Percentiles rank a stretch among this genome's conserved stretches.
These are phyloP conservation scores for Massariosphaeria phaeospora DNA, from an alignment of 495 filamentous ascomycete genomes.

Conservation along the genomic window DNA sequence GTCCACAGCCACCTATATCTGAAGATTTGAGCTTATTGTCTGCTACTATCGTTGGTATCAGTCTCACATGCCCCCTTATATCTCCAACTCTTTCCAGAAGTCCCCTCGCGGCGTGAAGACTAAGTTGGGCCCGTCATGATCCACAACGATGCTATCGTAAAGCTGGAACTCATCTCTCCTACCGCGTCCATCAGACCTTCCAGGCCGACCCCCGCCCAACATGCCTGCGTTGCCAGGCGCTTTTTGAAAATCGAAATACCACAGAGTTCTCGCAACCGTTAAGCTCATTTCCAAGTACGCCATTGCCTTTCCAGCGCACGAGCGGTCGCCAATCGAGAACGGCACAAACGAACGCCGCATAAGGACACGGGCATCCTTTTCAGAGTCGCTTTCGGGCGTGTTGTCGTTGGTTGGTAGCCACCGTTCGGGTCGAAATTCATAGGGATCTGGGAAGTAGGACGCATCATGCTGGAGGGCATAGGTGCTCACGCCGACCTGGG, in stretches of 20 bases:
- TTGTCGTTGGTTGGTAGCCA: constrained; percentile 42
- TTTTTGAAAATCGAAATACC: constrained; percentile 8
- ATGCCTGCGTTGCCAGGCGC: background rate
- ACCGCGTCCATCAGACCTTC: background rate
- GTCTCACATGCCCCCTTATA: no score
- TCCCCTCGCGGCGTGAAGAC: background rate
- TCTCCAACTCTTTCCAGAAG: constrained; percentile 1
- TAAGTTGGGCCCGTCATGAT: background rate
- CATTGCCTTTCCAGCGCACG: constrained; percentile 25
- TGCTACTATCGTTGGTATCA: no score
- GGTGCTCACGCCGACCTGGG: background rate
- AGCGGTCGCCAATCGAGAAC: constrained; percentile 17
- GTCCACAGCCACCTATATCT: no score
- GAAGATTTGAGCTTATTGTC: no score
- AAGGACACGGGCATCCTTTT: background rate
- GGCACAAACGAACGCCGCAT: constrained; percentile 14
- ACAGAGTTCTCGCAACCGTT: constrained; percentile 13
- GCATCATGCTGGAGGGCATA: constrained; percentile 10
- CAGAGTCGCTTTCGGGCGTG: background rate
- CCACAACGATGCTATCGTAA: background rate
- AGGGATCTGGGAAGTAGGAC: constrained; percentile 22
- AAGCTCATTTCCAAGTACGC: constrained; percentile 27
- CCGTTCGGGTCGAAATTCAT: constrained; percentile 49
- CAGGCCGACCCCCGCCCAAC: background rate
- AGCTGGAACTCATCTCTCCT: background rate